Evolutionary conservation across 108 stramenopile species (phyloP).

Genomic region (Nitzschia sp.): DNA sequence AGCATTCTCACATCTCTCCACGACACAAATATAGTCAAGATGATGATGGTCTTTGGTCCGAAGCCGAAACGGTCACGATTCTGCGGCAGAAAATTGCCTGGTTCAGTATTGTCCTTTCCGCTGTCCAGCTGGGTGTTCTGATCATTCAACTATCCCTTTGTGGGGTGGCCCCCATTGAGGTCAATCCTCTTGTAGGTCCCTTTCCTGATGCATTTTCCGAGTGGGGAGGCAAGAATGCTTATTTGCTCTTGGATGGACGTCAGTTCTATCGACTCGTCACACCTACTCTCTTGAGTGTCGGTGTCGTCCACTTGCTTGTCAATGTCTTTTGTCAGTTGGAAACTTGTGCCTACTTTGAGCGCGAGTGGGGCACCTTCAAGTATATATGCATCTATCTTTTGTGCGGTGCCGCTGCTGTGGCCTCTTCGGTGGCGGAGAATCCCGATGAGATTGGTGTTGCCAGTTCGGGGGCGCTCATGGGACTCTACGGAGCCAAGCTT

Average conservation of each 20-base stretch:
- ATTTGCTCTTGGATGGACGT: conserved; percentile 38
- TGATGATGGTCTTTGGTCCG: conserved; percentile 18
- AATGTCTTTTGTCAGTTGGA: conserved; percentile 61
- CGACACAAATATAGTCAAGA: conserved; percentile 21
- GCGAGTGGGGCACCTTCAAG: conserved; percentile 58
- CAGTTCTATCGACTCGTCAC: conserved; percentile 57
- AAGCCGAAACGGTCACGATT: neutral
- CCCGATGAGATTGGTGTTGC: conserved; percentile 53
- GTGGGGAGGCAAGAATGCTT: conserved; percentile 73
- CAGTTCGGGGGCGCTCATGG: conserved; percentile 56
- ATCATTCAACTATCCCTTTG: conserved; percentile 42
- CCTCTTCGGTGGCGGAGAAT: conserved; percentile 27
- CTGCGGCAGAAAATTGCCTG: conserved; percentile 38
- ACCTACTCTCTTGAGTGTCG: conserved; percentile 56
- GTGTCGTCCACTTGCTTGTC: conserved; percentile 51
- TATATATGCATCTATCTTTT: conserved; percentile 43
- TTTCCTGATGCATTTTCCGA: conserved; percentile 70
- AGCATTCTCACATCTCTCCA: conserved; percentile 36
- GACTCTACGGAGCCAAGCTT: conserved; percentile 59
- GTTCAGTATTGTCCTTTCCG: conserved; percentile 36
- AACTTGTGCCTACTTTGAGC: conserved; percentile 51
- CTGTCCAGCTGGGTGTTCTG: conserved; percentile 40
- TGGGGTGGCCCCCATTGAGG: conserved; percentile 50
- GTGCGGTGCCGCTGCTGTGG: conserved; percentile 29
- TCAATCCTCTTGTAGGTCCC: conserved; percentile 67